A percentile compares a stretch with the other conserved stretches of the same genome.
phyloP scores from a whole-genome alignment of 2,329 filamentous ascomycete species.

The Trichophyton rubrum region DNA sequence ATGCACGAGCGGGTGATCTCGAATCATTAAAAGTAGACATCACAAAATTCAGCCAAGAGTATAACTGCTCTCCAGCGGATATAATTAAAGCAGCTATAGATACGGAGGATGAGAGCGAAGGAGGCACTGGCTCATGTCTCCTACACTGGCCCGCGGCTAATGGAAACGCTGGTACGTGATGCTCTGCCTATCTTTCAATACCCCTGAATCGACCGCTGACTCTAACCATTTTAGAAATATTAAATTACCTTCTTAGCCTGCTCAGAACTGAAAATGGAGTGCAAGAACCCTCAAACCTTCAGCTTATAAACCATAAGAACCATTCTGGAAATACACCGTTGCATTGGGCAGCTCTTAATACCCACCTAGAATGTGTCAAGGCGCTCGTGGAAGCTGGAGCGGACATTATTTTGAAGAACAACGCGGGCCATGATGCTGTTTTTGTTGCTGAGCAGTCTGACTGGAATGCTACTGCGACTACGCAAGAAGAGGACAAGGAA shows the following conservation, averaged over 20 bases:
- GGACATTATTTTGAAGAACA: constrained; percentile 65
- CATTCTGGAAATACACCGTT: constrained; percentile 77
- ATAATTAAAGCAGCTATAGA: constrained; percentile 62
- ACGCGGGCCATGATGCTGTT: constrained; percentile 68
- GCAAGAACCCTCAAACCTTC: constrained; percentile 9
- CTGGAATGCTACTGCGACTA: constrained; percentile 31
- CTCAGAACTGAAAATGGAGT: constrained; percentile 22
- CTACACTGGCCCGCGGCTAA: constrained; percentile 92
- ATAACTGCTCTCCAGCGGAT: constrained; percentile 47
- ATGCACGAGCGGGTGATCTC: constrained; percentile 65
- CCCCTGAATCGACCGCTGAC: not conserved
- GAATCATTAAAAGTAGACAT: constrained; percentile 52
- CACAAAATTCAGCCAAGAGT: constrained; percentile 47
- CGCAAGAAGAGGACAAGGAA: constrained; percentile 5
- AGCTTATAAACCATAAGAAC: constrained; percentile 47
- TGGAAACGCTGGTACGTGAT: constrained; percentile 58
- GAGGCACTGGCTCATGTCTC: constrained; percentile 34
- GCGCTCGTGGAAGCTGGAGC: constrained; percentile 63
- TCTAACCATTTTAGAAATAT: constrained; percentile 26
- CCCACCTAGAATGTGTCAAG: constrained; percentile 70
- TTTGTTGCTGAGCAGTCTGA: constrained; percentile 61
- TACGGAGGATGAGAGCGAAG: constrained; percentile 60
- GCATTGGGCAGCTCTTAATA: constrained; percentile 88
- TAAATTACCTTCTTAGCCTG: constrained; percentile 36
- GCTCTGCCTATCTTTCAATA: constrained; percentile 11